Evolutionary conservation across 768 basidiomycete genomes (phyloP), one percentile per base, ranked within the genome.

Genomic region (Filobasidium wieringae): DNA sequence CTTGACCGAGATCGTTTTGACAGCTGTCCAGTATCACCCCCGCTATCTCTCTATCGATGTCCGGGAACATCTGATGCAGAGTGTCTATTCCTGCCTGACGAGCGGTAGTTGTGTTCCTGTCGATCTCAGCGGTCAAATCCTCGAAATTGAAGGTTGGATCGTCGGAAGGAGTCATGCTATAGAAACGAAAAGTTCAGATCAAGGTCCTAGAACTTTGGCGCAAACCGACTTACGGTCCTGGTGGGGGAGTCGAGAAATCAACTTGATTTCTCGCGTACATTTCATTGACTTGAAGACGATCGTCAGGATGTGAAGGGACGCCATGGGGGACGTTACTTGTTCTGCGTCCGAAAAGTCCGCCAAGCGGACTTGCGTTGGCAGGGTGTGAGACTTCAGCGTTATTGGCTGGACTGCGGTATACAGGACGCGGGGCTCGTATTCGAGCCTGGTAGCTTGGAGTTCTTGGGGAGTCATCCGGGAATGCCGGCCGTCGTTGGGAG

Each of bases 21-120:
- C 89, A 89, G 43, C 87, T 88, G 69, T 93, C 90, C 58, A 93
- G 75, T 33, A 96, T 88, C 81, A 82, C 85, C 59, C 90, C 87
- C 39, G 89, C 80, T 31, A 95, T 82, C 72, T 92, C 92, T 45
- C 72, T 71, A 67, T 96, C 92, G 63, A 86, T 77, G 9, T 72
- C 72, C 1, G 91, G 91, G 79, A 96, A 96, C 61, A 93, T 93
- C 74, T 92, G 88, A 56, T 80, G 74, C 61, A 96, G 75, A 30
- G 90, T 93, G 64, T 83, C 83, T 55, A 79, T 76, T 51, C 87
- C 79, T 2, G 86, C 87, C 15, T 78, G 80, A 15, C 81, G 81
- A 22, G 85, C 87, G 41, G 83, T 79, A 58, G 83, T 82, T 64
- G 87, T 83, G 22, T 86, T 86, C 9, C 77, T 77, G 68, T 92